Conservation (phyloP, 1,139 yeast species). For the Pichia sp. region DNA sequence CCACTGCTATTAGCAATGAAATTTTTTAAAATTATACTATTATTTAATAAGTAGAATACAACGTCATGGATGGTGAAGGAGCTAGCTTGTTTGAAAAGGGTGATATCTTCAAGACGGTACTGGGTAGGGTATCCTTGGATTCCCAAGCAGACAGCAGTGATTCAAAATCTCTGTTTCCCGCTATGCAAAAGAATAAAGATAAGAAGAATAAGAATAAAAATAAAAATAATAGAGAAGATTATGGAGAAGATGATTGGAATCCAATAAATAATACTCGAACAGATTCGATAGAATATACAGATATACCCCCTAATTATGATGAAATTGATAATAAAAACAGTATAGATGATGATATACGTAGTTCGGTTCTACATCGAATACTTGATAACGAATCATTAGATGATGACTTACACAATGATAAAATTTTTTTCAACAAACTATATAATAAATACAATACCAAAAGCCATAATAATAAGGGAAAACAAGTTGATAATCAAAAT, state of each 20-base stretch:
- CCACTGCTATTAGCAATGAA: too few relatives aligned
- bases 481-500: background rate
- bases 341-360: slow-evolving; percentile 11
- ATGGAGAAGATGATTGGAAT: background rate
- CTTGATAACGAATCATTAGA: slow-evolving; percentile 16
- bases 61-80: too few relatives aligned
- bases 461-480: background rate
- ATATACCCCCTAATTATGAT: background rate
- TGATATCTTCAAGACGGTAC: too few relatives aligned
- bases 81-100: too few relatives aligned
- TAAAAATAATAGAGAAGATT: too few relatives aligned
- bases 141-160: too few relatives aligned
- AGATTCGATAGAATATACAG: background rate
- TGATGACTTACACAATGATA: slow-evolving; percentile 20
- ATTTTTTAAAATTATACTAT: too few relatives aligned
- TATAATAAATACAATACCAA: slow-evolving; percentile 20
- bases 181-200: too few relatives aligned
- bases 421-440: slow-evolving; percentile 24
- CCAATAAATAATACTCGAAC: background rate
- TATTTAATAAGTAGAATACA: too few relatives aligned
- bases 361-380: slow-evolving; percentile 19
- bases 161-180: too few relatives aligned
- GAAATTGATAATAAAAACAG: background rate
- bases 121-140: too few relatives aligned
- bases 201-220: too few relatives aligned